Evolutionary conservation across 2,329 filamentous ascomycete species (phyloP).

Genomic region (Aspergillus sp.): DNA sequence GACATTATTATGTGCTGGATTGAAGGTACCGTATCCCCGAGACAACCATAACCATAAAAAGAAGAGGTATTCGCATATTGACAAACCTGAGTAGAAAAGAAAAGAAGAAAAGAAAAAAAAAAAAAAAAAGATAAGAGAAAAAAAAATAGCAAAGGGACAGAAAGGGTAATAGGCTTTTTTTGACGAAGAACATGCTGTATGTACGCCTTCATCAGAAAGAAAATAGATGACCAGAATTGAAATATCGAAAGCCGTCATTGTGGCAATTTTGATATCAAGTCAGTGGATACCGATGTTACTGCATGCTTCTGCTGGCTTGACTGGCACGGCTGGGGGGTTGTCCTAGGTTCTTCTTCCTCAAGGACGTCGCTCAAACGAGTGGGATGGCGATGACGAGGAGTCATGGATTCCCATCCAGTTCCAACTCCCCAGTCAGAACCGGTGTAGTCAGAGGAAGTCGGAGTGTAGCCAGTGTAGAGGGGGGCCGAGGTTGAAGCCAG

Average conservation of each 20-base stretch:
- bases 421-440: conserved; percentile 62
- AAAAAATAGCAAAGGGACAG: conserved; percentile 1
- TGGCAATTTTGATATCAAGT: too few relatives aligned
- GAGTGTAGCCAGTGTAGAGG: conserved; percentile 24
- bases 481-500: conserved; percentile 20
- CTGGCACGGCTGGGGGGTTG: conserved; percentile 56
- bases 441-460: conserved; percentile 56
- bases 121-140: conserved; percentile 1
- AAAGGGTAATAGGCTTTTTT: not conserved
- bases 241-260: too few relatives aligned
- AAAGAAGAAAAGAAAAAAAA: not conserved
- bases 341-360: conserved; percentile 75
- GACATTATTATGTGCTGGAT: too few relatives aligned
- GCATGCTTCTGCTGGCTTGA: conserved; percentile 41
- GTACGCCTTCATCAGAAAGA: conserved; percentile 2
- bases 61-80: too few relatives aligned
- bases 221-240: not conserved
- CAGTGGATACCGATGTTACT: conserved; percentile 10
- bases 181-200: not conserved
- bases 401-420: conserved; percentile 70
- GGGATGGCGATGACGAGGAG: conserved; percentile 74
- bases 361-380: conserved; percentile 85
- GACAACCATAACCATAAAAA: too few relatives aligned
- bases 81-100: too few relatives aligned
- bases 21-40: too few relatives aligned